Evolutionary conservation across 371 early-diverging fungal species (phyloP), one percentile per base, ranked within the genome.

Genomic region (Chytridium lagenaria): DNA sequence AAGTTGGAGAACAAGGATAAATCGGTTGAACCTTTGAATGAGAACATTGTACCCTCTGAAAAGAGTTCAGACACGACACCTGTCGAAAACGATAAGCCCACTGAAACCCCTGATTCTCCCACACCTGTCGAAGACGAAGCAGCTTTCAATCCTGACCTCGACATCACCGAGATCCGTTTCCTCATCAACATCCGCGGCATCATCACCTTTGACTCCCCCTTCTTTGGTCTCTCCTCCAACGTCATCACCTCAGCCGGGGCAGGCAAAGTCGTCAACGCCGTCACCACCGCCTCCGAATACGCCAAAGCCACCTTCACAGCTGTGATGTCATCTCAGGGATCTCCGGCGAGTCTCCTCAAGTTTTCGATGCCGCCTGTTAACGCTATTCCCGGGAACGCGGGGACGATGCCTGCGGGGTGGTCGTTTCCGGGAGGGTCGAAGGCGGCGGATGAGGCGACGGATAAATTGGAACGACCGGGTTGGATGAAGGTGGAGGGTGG

Each of bases 201-300:
- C 50, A 61, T 83, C 49, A 68, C 81, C 1, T 83, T 83, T 59
- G 84, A 83, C 52, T 83, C 84, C 12, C 84, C 84, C 0, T 83
- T 83, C 65, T 83, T 70, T 59, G 84, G 84, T 3, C 68, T 83
- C 36, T 67, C 72, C 37, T 30, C 76, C 22, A 76, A 66, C 40
- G 78, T 80, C 15, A 63, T 77, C 28, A 75, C 77, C 1, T 72
- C 74, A 31, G 73, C 83, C 26, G 80, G 78, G 10, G 64, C 75
- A 1, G 68, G 30, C 50, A 77, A 78, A 38, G 71, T 78, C 23
- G 36, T 71, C 16, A 72, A 52, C n/a, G 68, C 67, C 49, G 49
- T 67, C 34, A 34, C 36, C 19, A 59, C 68, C 67, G 70, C 61
- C 1, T 50, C 40, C 19, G 39, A 67, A n/a, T 73, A 73, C 64